Conservation (phyloP, 83 land plant genomes). For the Larix sibirica region DNA sequence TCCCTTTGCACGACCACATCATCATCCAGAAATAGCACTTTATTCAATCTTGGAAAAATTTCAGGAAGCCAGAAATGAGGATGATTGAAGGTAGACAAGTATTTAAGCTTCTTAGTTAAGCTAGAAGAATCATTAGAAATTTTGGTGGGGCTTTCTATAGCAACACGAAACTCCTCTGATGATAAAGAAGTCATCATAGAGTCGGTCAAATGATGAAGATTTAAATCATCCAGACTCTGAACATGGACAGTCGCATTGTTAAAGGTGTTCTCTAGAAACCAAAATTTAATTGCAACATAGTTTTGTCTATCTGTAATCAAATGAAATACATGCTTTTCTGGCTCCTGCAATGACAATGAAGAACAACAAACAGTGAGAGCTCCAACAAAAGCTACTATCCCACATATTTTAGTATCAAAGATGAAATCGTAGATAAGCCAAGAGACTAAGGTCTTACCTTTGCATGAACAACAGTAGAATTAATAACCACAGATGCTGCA, state of each 20-base stretch:
- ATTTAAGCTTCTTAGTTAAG: constrained; percentile 34
- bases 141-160: constrained; percentile 17
- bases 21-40: constrained; percentile 67
- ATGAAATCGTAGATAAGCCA: neutral
- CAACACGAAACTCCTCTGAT: constrained; percentile 54
- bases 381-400: neutral
- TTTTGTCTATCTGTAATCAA: constrained; percentile 64
- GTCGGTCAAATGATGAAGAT: constrained; percentile 1
- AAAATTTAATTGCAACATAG: constrained; percentile 71
- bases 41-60: constrained; percentile 54
- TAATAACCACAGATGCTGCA: constrained; percentile 70
- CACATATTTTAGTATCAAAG: constrained; percentile 3
- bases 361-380: neutral
- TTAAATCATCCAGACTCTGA: constrained; percentile 47
- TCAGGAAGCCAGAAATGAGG: constrained; percentile 59
- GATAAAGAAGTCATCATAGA: constrained; percentile 16
- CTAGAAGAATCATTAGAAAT: neutral
- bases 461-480: constrained; percentile 63
- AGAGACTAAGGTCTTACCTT: constrained; percentile 37
- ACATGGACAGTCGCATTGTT: constrained; percentile 54
- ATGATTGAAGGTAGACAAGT: constrained; percentile 56
- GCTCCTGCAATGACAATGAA: constrained; percentile 50
- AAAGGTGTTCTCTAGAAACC: constrained; percentile 49
- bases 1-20: constrained; percentile 71
- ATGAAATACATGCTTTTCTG: constrained; percentile 62